Evolutionary conservation across 306 rosid species (phyloP), one percentile per base, ranked within the genome.

Genomic region (Canavalia ensiformis): DNA sequence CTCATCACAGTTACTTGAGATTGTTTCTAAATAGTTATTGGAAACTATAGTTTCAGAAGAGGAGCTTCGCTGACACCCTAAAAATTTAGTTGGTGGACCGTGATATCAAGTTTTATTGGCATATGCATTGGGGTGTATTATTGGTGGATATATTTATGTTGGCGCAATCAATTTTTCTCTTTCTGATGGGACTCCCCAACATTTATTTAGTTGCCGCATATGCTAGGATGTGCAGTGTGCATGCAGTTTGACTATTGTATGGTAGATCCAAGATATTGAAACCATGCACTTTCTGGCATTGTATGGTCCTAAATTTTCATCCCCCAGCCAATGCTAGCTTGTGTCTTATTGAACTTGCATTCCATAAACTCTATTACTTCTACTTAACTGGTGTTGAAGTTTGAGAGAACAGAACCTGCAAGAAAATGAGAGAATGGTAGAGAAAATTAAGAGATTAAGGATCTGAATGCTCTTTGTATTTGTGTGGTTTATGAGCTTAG

Each of bases 41-140:
- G 25, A 35, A 46, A 46, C 31, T 13, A 4, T 34, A 46, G 31
- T 54, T 39, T 79, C 59, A 79, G 74, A 39, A 13, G 25, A 41
- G n/a, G 33, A 45, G 77, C 35, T 52, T 56, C 59, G 45, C 12
- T 8, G 65, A 46, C 37, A 37, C 44, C 71, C 71, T 69, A 52
- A 35, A 30, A n/a, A n/a, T 25, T 54, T 54, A 18, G 25, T 18
- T 18, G 25, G 25, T 18, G 25, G 41, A 4, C 41, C 41, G 13
- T 5, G 49, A 28, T 13, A 6, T 4, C 70, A 18, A 66, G 50
- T 2, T 37, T 64, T 12, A 1, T 41, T 28, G 72, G 3, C 12
- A 41, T 8, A 41, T 68, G 73, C 7, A 46, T 68, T 68, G 37
- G 25, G 73, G 56, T 68, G 18, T 68, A 44, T 45, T 34, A 4